Percentiles rank a stretch among this genome's conserved stretches.
phyloP scores from a whole-genome alignment of 1,139 yeast species.

The Nakaseomyces sp. region DNA sequence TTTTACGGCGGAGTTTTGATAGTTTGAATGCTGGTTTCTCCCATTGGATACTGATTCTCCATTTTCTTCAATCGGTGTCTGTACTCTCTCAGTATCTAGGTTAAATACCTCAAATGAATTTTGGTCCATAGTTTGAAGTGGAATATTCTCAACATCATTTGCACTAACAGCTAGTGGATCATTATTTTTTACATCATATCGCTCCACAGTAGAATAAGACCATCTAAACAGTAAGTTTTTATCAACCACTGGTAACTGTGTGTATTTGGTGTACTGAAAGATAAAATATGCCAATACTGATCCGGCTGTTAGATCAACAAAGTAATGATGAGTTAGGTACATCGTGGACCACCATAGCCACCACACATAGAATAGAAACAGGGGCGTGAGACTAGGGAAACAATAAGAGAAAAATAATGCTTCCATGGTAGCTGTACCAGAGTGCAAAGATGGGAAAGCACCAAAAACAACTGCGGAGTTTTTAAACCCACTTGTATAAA shows the following conservation, averaged over 20 bases:
- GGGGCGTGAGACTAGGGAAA: slow-evolving; percentile 58
- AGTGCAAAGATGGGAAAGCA: slow-evolving; percentile 93
- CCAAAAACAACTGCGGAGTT: slow-evolving; percentile 95
- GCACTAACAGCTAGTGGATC: slow-evolving; percentile 32
- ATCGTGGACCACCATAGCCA: slow-evolving; percentile 99
- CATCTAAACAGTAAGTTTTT: slow-evolving; percentile 67
- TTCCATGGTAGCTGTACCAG: slow-evolving; percentile 91
- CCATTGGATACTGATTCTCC: slow-evolving; percentile 1
- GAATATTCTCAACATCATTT: slow-evolving; percentile 28
- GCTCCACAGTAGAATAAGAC: slow-evolving; percentile 49
- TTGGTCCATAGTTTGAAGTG: slow-evolving; percentile 12
- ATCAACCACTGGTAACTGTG: slow-evolving; percentile 62
- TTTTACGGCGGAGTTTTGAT: neutral
- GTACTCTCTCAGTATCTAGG: slow-evolving; percentile 13
- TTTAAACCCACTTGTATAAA: slow-evolving; percentile 77
- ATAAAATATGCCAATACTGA: slow-evolving; percentile 66
- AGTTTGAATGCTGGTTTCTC: neutral
- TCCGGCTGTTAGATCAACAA: slow-evolving; percentile 86
- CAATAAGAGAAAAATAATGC: slow-evolving; percentile 75
- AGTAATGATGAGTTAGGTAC: slow-evolving; percentile 94
- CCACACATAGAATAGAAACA: slow-evolving; percentile 66
- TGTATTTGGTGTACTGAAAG: slow-evolving; percentile 65
- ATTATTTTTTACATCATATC: slow-evolving; percentile 27
- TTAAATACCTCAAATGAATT: slow-evolving; percentile 9
- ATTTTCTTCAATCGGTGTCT: neutral